phyloP scores from a whole-genome alignment of 768 basidiomycete species.

The Naganishia onofrii region DNA sequence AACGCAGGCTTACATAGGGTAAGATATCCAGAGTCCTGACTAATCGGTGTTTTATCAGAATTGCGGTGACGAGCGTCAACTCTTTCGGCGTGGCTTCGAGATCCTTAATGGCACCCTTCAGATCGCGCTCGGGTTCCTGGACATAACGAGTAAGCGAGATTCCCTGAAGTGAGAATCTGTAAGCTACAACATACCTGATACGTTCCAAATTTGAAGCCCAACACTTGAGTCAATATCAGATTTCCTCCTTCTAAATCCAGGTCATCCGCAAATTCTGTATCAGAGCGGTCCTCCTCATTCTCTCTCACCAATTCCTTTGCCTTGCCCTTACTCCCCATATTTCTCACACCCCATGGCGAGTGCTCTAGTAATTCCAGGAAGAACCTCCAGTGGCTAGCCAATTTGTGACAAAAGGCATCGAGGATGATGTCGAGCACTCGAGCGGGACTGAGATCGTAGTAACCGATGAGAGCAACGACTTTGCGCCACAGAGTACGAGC shows the following conservation, averaged over 20 bases:
- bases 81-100: slow-evolving; percentile 67
- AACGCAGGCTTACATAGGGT: slow-evolving; percentile 66
- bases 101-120: slow-evolving; percentile 51
- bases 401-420: slow-evolving; percentile 79
- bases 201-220: slow-evolving; percentile 95
- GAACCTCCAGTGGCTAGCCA: slow-evolving; percentile 79
- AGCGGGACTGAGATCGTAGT: slow-evolving; percentile 94
- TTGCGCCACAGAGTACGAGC: slow-evolving; percentile 45
- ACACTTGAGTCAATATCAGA: slow-evolving; percentile 64
- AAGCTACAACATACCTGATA: slow-evolving; percentile 64
- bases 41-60: slow-evolving; percentile 86
- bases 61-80: slow-evolving; percentile 75
- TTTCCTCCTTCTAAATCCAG: slow-evolving; percentile 38
- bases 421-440: slow-evolving; percentile 88
- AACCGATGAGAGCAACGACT: slow-evolving; percentile 59
- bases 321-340: slow-evolving; percentile 31
- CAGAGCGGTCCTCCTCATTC: slow-evolving; percentile 40
- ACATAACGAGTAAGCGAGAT: background rate
- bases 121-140: slow-evolving; percentile 24
- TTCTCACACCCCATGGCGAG: slow-evolving; percentile 69
- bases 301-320: slow-evolving; percentile 37
- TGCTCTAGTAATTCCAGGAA: slow-evolving; percentile 80
- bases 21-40: slow-evolving; percentile 83
- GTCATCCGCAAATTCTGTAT: slow-evolving; percentile 34
- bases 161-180: slow-evolving; percentile 34